Percentiles rank a stretch among this genome's conserved stretches.
phyloP scores from a whole-genome alignment of 345 rosid genomes.

The Eutrema japonicum region DNA sequence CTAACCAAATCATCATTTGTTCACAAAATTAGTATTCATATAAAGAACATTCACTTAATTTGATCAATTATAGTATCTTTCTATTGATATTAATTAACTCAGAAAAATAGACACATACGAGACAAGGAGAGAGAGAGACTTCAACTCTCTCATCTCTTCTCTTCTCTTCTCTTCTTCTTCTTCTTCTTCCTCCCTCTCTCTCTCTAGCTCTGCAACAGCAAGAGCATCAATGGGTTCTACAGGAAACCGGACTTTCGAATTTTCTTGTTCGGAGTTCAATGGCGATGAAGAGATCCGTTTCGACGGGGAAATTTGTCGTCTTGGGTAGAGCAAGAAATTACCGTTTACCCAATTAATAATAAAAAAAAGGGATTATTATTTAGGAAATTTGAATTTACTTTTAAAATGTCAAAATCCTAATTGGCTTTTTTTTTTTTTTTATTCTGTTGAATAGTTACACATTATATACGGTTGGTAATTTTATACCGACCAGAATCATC shows the following conservation, averaged over 20 bases:
- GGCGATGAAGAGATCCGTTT: constrained; percentile 58
- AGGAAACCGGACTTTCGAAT: constrained; percentile 40
- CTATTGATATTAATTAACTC: constrained; percentile 15
- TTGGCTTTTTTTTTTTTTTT: not conserved
- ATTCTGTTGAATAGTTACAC: not conserved
- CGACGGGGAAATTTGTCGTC: constrained; percentile 59
- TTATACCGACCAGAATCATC: constrained; percentile 5
- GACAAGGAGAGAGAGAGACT: constrained; percentile 36
- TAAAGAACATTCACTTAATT: not conserved
- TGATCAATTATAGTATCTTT: not conserved
- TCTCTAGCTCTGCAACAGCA: not conserved
- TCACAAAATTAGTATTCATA: not conserved
- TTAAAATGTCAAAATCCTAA: constrained; percentile 18
- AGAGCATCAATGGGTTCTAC: constrained; percentile 38
- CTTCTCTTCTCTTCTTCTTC: constrained; percentile 4
- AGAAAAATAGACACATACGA: constrained; percentile 4
- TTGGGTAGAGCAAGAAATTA: constrained; percentile 49
- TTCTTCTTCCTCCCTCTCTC: not conserved
- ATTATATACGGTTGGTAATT: constrained; percentile 8
- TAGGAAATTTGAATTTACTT: constrained; percentile 5
- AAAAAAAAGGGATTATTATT: not conserved
- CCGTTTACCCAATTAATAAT: constrained; percentile 39
- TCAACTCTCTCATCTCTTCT: constrained; percentile 9
- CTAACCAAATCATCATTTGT: not conserved
- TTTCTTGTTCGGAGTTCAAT: constrained; percentile 48